phyloP scores from a whole-genome alignment of 371 early-diverging fungal genomes.

The Dichotomocladium elegans region DNA sequence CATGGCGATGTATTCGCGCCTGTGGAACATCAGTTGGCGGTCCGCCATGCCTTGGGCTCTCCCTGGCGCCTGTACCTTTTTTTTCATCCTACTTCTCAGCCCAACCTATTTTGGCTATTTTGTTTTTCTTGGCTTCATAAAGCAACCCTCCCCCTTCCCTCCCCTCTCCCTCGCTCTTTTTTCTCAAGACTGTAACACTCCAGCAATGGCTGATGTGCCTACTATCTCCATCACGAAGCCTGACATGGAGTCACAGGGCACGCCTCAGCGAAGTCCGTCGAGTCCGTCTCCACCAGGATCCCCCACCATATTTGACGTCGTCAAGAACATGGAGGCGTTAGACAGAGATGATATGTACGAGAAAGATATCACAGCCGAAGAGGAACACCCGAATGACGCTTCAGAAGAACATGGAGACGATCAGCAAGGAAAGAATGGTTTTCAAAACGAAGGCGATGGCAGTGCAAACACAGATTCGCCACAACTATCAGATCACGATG shows the following conservation, averaged over 20 bases:
- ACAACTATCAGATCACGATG: background rate
- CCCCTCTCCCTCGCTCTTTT: background rate
- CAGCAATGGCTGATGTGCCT: constrained; percentile 32
- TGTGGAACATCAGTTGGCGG: too few relatives aligned
- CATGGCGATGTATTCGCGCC: too few relatives aligned
- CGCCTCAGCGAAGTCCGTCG: constrained; percentile 19
- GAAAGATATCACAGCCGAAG: background rate
- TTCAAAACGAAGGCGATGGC: background rate
- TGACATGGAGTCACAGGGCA: constrained; percentile 35
- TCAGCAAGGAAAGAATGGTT: background rate
- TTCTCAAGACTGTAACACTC: too few relatives aligned
- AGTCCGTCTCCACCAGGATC: constrained; percentile 32
- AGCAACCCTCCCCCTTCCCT: background rate
- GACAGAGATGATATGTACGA: constrained; percentile 18
- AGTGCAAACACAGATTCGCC: background rate
- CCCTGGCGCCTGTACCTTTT: too few relatives aligned
- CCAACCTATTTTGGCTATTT: too few relatives aligned
- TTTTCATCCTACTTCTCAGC: too few relatives aligned
- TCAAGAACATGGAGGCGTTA: constrained; percentile 33
- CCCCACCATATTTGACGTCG: constrained; percentile 42
- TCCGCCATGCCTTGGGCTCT: too few relatives aligned
- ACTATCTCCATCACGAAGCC: constrained; percentile 47
- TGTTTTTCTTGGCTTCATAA: too few relatives aligned
- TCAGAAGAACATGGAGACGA: background rate
- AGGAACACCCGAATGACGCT: background rate